Base-by-base conservation (phyloP, 371 early-diverging fungal genomes). In the Mortierella sp. region DNA sequence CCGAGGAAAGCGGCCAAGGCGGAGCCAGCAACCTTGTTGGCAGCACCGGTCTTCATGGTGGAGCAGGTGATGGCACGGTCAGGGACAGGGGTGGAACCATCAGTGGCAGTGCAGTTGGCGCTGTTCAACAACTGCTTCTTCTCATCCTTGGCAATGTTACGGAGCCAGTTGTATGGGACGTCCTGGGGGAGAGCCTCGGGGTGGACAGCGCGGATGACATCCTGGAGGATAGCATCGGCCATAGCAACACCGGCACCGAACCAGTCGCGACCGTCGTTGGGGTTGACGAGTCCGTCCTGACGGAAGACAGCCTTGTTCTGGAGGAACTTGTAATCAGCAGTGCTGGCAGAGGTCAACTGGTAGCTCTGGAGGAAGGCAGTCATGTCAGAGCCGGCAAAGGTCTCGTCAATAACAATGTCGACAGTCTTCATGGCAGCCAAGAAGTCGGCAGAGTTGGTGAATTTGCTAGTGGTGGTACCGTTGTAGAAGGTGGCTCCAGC, bases 371-470 rank as follows among this genome's bases (percentile, higher is more conserved):
- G 81, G 74, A 94, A 88, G 38, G 85, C 91, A 3, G 77, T 80
- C 74, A 93, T 80, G 45, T 86, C 86, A 72, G 88, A 82, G 7
- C 89, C 91, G 42, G 89, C 84, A 54, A 91, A 93, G 38, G 94
- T 92, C 86, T 96, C 96, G 85, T 95, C 96, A 80, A 96, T 92
- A 58, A 95, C 73, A 38, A 95, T 89, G 74, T 96, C 96, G 42
- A 90, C 96, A 47, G 91, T 82, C n/a, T 82, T 80, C 55, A 95
- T 84, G 4, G 92, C 94, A 9, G 81, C 77, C 38, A 92, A 84
- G 79, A 96, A 92, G 3, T 88, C 92, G 4, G 85, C 78, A 28
- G 90, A 79, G 54, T 84, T 84, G 47, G 77, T 73, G 70, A 90
- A 94, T 16, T 73, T 88, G 24, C 80, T 68, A 60, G 81, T 78